Evolutionary conservation across 805 yeast genomes (phyloP).

Genomic region (Metschnikowia lachancei): DNA sequence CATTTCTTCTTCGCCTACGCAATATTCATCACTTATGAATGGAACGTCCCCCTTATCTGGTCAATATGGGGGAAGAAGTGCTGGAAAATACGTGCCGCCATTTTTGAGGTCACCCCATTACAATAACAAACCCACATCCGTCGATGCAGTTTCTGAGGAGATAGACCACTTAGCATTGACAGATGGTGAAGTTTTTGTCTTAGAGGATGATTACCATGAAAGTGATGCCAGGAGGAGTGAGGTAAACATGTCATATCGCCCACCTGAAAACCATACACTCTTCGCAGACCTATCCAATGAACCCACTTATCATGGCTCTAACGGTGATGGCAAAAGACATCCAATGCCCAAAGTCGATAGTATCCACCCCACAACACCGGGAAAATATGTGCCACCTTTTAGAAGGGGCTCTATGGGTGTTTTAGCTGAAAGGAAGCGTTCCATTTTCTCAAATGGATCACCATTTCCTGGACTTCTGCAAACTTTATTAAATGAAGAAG

Average conservation of each 20-base stretch:
- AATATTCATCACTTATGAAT: background rate
- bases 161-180: slow-evolving; percentile 33
- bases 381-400: slow-evolving; percentile 73
- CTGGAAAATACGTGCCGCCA: slow-evolving; percentile 43
- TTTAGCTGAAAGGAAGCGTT: slow-evolving; percentile 17
- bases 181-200: slow-evolving; percentile 41
- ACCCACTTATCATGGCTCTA: background rate
- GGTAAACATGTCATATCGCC: background rate
- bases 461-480: slow-evolving; percentile 14
- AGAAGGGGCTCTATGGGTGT: slow-evolving; percentile 47
- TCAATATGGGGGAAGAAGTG: slow-evolving; percentile 4
- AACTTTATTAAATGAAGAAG: slow-evolving; percentile 14
- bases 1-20: slow-evolving; percentile 3
- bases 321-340: slow-evolving; percentile 17
- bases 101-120: slow-evolving; percentile 39
- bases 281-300: slow-evolving; percentile 1
- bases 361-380: slow-evolving; percentile 22
- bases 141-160: slow-evolving; percentile 36
- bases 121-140: slow-evolving; percentile 29
- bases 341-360: slow-evolving; percentile 5
- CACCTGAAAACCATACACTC: background rate
- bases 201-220: slow-evolving; percentile 36
- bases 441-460: slow-evolving; percentile 12
- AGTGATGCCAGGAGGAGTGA: slow-evolving; percentile 1
- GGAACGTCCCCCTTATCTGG: slow-evolving; percentile 5